Conservation (phyloP, 805 yeast species). For the Saturnispora besseyi region DNA sequence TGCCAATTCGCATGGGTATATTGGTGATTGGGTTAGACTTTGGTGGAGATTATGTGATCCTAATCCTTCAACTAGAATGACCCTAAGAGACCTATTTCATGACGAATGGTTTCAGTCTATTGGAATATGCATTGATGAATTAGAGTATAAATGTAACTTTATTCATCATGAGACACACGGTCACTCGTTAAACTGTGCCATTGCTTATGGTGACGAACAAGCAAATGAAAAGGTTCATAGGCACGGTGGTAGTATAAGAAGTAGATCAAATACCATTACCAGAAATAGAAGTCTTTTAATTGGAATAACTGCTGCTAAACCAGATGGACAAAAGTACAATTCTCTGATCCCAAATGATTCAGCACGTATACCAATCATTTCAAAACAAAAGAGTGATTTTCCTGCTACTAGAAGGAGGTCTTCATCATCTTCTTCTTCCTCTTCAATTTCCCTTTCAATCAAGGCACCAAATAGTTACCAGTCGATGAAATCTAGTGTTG, state of each 20-base stretch:
- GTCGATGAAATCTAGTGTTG: not conserved
- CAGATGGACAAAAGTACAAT: not conserved
- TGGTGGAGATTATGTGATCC: constrained; percentile 72
- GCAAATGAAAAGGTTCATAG: constrained; percentile 2
- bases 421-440: not conserved
- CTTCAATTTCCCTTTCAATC: not conserved
- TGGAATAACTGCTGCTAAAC: not conserved
- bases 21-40: constrained; percentile 15
- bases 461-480: not conserved
- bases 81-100: constrained; percentile 41
- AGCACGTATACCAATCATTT: not conserved
- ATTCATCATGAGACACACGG: constrained; percentile 10
- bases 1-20: constrained; percentile 17
- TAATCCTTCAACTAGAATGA: constrained; percentile 42
- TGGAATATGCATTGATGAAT: constrained; percentile 52
- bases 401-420: not conserved
- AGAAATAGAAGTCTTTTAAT: not conserved
- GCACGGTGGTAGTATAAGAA: constrained; percentile 2
- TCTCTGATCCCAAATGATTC: not conserved
- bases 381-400: not conserved
- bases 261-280: constrained; percentile 1
- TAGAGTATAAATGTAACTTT: constrained; percentile 20
- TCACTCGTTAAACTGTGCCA: constrained; percentile 1
- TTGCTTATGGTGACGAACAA: constrained; percentile 3
- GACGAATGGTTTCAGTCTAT: constrained; percentile 58